phyloP scores from a whole-genome alignment of 805 yeast species.

The Starmera quercuum region DNA sequence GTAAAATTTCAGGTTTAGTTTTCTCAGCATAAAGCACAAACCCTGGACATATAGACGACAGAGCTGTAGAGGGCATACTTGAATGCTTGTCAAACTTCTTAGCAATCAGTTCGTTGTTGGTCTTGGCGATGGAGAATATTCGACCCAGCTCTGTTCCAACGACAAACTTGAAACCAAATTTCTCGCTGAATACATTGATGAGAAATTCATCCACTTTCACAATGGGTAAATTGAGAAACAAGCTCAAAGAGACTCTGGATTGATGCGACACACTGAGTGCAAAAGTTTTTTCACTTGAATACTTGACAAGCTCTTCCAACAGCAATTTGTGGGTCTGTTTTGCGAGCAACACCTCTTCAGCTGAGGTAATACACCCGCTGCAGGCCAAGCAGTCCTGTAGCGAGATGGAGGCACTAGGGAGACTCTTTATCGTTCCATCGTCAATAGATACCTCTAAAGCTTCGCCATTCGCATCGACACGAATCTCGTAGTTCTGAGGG shows the following conservation, averaged over 20 bases:
- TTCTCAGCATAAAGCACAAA: conserved; percentile 95
- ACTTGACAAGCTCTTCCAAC: conserved; percentile 43
- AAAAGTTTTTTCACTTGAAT: conserved; percentile 33
- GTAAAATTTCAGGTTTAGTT: conserved; percentile 81
- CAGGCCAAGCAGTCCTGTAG: conserved; percentile 93
- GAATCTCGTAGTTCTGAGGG: conserved; percentile 44
- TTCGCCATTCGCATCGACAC: conserved; percentile 48
- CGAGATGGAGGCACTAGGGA: conserved; percentile 81
- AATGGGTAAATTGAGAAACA: conserved; percentile 48
- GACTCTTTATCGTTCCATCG: conserved; percentile 33
- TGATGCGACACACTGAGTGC: conserved; percentile 84
- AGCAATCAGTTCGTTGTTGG: conserved; percentile 31
- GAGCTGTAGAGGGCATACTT: conserved; percentile 33
- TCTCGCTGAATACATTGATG: conserved; percentile 45
- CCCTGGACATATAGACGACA: conserved; percentile 87
- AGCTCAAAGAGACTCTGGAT: conserved; percentile 73
- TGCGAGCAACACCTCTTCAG: conserved; percentile 90
- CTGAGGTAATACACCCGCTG: conserved; percentile 93
- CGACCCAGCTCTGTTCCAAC: conserved; percentile 86
- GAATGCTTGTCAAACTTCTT: conserved; percentile 3
- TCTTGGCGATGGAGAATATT: conserved; percentile 48
- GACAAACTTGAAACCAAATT: conserved; percentile 61
- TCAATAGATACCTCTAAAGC: conserved; percentile 65
- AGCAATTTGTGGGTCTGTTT: conserved; percentile 84
- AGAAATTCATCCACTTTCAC: conserved; percentile 55